Base-by-base conservation (phyloP, 1,139 yeast species). In the Blastobotrys indianensis region DNA sequence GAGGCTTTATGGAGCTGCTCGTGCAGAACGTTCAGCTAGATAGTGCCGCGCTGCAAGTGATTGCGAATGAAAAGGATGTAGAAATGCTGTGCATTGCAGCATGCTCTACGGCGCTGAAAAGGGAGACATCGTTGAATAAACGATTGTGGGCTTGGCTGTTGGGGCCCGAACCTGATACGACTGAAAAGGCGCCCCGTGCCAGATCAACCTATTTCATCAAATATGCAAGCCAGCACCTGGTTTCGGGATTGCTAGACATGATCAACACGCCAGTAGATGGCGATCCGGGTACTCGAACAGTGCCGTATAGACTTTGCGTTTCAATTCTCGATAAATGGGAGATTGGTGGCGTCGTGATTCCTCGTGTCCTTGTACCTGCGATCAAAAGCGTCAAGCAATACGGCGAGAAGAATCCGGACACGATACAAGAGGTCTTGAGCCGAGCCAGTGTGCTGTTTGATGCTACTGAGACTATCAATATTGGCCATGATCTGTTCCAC, bases 261-360 rank as follows among this genome's bases (percentile, higher is more conserved):
- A 66, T 84, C 1, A 39, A 39, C 1, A 62, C 58, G 9, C 58
- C 61, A 4, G 54, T 58, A 8, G 47, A 61, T 2, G 46, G 59
- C 1, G 58, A 63, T 3, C 56, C 62, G 0, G 54, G 65, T 0
- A 48, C 68, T 25, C 69, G 73, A 36, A 67, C 74, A 1, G 74
- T 74, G 32, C 80, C 85, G 0, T 78, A 79, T 54, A 78, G 74
- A 48, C 79, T 88, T 8, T 73, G 86, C 2, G 68, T 82, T 3
- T 77, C 94, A 4, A 73, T 88, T 4, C 77, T 88, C 79, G 97
- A 92, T 60, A 77, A 87, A 54, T 92, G 97, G 97, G 97, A 92
- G 63, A 80, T 92, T 33, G 92, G 95, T 11, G 79, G 80, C 17
- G 64, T 75, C 25, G 69, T 90, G 1, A 79, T 88, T 0, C 94